These are phyloP conservation scores for Favolaschia claudopus DNA, from an alignment of 768 basidiomycete genomes.

Conservation along the genomic window DNA sequence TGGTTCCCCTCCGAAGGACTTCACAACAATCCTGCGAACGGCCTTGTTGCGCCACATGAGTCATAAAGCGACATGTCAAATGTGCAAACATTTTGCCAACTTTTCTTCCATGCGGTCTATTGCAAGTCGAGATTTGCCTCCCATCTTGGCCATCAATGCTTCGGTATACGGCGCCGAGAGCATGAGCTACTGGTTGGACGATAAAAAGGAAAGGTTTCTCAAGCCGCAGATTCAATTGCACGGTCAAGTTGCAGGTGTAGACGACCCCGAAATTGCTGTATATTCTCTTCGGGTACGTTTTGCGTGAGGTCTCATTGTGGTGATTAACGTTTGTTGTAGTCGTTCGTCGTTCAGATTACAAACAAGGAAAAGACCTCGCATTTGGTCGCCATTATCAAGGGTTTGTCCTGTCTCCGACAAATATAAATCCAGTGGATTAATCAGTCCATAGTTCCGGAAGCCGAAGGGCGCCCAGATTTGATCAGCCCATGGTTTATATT, in stretches of 20 bases:
- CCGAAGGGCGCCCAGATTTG: slow-evolving; percentile 50
- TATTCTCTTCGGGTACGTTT: slow-evolving; percentile 79
- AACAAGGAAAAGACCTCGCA: slow-evolving; percentile 79
- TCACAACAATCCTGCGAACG: slow-evolving; percentile 71
- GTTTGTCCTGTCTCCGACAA: slow-evolving; percentile 41
- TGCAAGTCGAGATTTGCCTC: slow-evolving; percentile 72
- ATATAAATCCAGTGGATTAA: not conserved
- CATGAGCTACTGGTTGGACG: slow-evolving; percentile 79
- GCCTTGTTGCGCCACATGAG: slow-evolving; percentile 84
- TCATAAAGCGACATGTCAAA: slow-evolving; percentile 87
- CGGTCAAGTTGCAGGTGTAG: slow-evolving; percentile 65
- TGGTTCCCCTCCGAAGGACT: slow-evolving; percentile 51
- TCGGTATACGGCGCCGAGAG: slow-evolving; percentile 80
- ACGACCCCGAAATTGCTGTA: slow-evolving; percentile 60
- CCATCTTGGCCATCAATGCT: slow-evolving; percentile 87
- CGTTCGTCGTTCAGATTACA: slow-evolving; percentile 82
- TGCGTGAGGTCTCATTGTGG: not conserved
- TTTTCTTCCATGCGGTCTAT: slow-evolving; percentile 77
- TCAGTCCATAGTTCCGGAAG: slow-evolving; percentile 67
- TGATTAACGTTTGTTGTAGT: slow-evolving; percentile 48
- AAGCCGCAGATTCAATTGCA: slow-evolving; percentile 60
- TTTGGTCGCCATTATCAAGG: slow-evolving; percentile 87
- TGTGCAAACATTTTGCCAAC: slow-evolving; percentile 79
- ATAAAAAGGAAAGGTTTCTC: slow-evolving; percentile 64
- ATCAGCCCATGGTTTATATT: slow-evolving; percentile 88